Percentiles rank a stretch among this genome's conserved stretches.
These are phyloP conservation scores for Anthracocystis setariae DNA, from an alignment of 1,284 basidiomycete genomes.

Conservation along the genomic window DNA sequence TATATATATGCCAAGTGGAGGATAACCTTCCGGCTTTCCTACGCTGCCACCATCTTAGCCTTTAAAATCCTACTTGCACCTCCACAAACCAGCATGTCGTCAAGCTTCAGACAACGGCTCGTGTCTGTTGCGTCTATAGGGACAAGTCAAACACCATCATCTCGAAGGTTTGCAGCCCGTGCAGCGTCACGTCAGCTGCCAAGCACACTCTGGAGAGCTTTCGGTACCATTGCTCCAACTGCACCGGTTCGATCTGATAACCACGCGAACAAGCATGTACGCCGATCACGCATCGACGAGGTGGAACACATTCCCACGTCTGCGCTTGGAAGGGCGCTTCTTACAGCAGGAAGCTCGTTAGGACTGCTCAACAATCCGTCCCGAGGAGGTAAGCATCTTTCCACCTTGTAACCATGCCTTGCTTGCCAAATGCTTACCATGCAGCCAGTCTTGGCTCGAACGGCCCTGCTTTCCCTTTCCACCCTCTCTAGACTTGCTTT, in stretches of 20 bases:
- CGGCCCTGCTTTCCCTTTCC: no score
- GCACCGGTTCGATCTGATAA: constrained; percentile 5
- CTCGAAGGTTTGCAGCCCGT: constrained; percentile 11
- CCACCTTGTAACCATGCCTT: no score
- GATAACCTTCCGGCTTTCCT: no score
- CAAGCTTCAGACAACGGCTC: constrained; percentile 4
- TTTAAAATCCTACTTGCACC: no score
- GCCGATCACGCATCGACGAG: constrained; percentile 21
- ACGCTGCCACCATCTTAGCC: no score
- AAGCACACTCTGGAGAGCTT: neutral
- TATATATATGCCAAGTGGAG: no score
- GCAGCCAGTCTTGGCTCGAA: neutral
- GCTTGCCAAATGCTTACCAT: no score
- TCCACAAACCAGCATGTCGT: constrained; percentile 5
- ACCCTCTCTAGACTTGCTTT: constrained; percentile 31
- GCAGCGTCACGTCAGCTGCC: neutral
- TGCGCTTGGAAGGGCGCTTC: constrained; percentile 70
- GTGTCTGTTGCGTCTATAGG: constrained; percentile 14
- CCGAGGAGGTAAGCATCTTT: constrained; percentile 77
- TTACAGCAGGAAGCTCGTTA: constrained; percentile 85
- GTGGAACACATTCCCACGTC: constrained; percentile 34
- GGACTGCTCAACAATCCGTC: constrained; percentile 84
- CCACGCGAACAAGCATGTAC: neutral
- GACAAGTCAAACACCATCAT: constrained; percentile 21
- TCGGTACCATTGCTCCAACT: constrained; percentile 8